phyloP scores from a whole-genome alignment of 441 rosid genomes.

The Codiaeum variegatum region DNA sequence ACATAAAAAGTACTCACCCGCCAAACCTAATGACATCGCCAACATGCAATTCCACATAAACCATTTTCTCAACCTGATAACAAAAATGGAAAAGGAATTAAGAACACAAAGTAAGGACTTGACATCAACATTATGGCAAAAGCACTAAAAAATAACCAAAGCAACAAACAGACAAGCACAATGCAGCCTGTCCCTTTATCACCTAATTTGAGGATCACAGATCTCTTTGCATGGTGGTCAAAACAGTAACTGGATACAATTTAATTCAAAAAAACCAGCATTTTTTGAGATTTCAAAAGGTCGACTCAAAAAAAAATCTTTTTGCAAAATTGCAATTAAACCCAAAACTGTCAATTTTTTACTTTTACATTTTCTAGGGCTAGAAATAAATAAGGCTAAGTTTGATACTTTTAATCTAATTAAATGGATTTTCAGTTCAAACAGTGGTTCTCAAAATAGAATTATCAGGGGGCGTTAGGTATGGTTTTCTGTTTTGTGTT shows the following conservation, averaged over 20 bases:
- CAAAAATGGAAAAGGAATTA: conserved; percentile 11
- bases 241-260: not conserved
- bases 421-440: too few species aligned
- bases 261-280: not conserved
- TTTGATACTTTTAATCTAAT: too few species aligned
- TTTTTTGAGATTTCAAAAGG: not conserved
- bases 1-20: conserved; percentile 48
- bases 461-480: too few species aligned
- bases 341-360: too few species aligned
- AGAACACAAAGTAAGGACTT: conserved; percentile 3
- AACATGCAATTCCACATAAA: conserved; percentile 68
- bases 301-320: too few species aligned
- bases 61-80: conserved; percentile 58
- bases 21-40: conserved; percentile 97
- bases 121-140: not conserved
- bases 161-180: not conserved
- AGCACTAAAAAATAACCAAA: not conserved
- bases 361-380: not conserved
- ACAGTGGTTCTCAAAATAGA: not conserved
- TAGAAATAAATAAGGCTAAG: not conserved
- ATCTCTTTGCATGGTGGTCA: not conserved
- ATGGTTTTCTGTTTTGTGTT: too few species aligned
- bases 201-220: not conserved
- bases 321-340: too few species aligned
- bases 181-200: not conserved